Evolutionary conservation across 768 basidiomycete genomes (phyloP), one percentile per base, ranked within the genome.

Genomic region (Boletales sp.): DNA sequence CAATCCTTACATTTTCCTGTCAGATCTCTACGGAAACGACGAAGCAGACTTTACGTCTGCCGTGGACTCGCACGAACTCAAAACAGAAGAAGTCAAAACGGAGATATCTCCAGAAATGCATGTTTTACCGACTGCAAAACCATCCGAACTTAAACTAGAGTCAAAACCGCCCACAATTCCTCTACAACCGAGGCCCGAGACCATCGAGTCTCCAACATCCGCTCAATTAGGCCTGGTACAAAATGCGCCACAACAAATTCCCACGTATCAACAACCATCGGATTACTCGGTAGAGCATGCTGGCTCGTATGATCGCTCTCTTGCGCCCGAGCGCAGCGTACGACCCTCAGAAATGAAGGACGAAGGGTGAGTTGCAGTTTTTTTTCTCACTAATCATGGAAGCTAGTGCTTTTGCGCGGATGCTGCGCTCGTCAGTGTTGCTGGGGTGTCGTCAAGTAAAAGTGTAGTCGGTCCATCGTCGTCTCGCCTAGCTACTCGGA

Each of bases 301-400:
- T 14, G 72, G 73, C 21, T 72, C 62, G 29, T 79, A 74, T 50
- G 58, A 77, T 59, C 64, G 68, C 70, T 27, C 68, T 43, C 73
- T 21, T 69, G 71, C 45, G 74, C 75, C 68, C 19, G 83, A 87
- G 64, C 79, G 89, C 40, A 83, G 80, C 31, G 72, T 93, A 14
- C 79, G 29, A 29, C 89, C 89, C n/a, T 86, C 86, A 14, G 93
- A 97, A 69, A 93, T 92, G 90, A 92, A 92, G 69, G 94, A 95
- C 60, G 94, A 94, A 87, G 94, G 94, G 94, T 97, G 81, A 91
- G 93, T 80, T 46, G 30, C 51, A 9, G 19, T 6, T 11, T 29
- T 8, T 48, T 46, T 17, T 31, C 18, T 30, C 2, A 36, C 57
- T 62, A 35, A 66, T 51, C 11, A 37, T 34, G 14, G 14, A 45